A percentile compares a stretch with the other conserved stretches of the same genome.
phyloP scores from a whole-genome alignment of 805 yeast genomes.

The Schwanniomyces yamadae region DNA sequence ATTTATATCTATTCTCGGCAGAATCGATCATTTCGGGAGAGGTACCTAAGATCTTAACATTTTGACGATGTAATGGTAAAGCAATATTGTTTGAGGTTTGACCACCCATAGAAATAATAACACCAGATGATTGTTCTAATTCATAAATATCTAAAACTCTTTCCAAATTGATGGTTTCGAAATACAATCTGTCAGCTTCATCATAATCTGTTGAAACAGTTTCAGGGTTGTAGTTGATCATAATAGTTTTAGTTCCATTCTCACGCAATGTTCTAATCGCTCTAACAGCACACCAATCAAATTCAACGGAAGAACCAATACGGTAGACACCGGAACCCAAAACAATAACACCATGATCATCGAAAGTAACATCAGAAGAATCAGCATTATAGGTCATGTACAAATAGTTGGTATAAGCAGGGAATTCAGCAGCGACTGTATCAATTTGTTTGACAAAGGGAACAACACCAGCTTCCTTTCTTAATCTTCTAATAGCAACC shows the following conservation, averaged over 20 bases:
- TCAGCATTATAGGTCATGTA: slow-evolving; percentile 95
- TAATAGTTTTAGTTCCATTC: slow-evolving; percentile 83
- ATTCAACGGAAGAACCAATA: slow-evolving; percentile 98
- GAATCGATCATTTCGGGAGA: slow-evolving; percentile 98
- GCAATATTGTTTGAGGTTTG: slow-evolving; percentile 98
- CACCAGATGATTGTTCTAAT: slow-evolving; percentile 86
- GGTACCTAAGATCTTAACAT: slow-evolving; percentile 93
- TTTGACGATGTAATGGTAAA: slow-evolving; percentile 85
- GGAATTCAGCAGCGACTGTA: slow-evolving; percentile 99
- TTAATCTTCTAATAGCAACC: slow-evolving; percentile 83
- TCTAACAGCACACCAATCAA: slow-evolving; percentile 99
- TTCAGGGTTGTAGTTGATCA: slow-evolving; percentile 98
- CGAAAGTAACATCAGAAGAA: slow-evolving; percentile 79
- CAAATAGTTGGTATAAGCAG: slow-evolving; percentile 91
- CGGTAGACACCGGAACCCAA: slow-evolving; percentile 98
- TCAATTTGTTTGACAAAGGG: slow-evolving; percentile 97
- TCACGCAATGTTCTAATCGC: slow-evolving; percentile 92
- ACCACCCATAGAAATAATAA: slow-evolving; percentile 97
- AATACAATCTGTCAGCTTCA: slow-evolving; percentile 95
- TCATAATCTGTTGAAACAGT: slow-evolving; percentile 98
- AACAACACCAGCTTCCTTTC: slow-evolving; percentile 80
- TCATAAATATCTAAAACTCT: slow-evolving; percentile 94
- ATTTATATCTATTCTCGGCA: slow-evolving; percentile 97
- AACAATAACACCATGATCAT: slow-evolving; percentile 93
- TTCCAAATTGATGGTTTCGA: slow-evolving; percentile 92